Base-by-base conservation (phyloP, 2,329 filamentous ascomycete genomes). In the Sporothrix protearum region DNA sequence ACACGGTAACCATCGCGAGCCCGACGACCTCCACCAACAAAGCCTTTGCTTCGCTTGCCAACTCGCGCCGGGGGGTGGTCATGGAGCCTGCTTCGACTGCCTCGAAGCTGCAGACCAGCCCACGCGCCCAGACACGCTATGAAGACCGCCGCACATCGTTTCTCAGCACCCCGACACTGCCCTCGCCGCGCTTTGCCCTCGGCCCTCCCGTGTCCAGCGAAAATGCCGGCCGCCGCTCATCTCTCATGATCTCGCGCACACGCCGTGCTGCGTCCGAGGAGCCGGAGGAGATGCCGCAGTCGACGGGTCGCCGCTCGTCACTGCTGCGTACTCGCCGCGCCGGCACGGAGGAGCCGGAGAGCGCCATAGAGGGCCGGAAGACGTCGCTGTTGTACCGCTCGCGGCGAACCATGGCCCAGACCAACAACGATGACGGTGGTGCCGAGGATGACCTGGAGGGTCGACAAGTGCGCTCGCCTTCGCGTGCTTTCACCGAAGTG, bases 401-500 rank as follows among this genome's bases (percentile, higher is more conserved):
- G 53, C 82, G 72, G 25, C 71, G 85, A 30, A 81, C 85, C 49
- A 81, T 80, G 14, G 84, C 84, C 0, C 5, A 71, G 47, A 82
- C 82, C 16, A 82, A 84, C 42, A 82, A 84, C 42, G 82, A 86
- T 1, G 84, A 85, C 12, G 59, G n/a, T 14, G 33, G 33, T 42
- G 33, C 16, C 19, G 84, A 87, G 0, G 84, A 85, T 10, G 68
- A 68, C 12, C 25, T 45, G 16, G 66, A 51, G 42, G 51, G 16
- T 1, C 22, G 66, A 81, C 83, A 42, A 83, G 86, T 74, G 3
- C 84, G 86, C n/a, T 82, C 85, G 2, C 87, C 87, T 0, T 89
- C 88, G 3, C 83, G 89, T 30, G 87, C 87, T 3, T 80, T 82
- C 47, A 89, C 87, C 0, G 88, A 91, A 72, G 82, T 85, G 69